Percentiles rank a stretch among this genome's conserved stretches.
Conservation (phyloP, 768 basidiomycete species). For the Russula abietina region DNA sequence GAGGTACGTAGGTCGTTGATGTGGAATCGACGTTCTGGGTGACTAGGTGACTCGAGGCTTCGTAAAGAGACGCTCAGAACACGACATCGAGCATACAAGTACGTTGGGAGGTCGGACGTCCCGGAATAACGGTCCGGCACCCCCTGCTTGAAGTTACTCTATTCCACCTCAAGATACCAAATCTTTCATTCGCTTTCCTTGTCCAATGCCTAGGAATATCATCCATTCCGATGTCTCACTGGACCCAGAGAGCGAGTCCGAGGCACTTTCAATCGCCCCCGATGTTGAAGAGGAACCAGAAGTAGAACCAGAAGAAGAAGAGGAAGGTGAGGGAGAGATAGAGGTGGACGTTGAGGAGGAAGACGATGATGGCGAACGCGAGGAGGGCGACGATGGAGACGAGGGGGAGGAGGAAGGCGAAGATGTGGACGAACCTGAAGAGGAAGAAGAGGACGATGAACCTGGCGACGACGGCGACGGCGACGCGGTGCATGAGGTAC, state of each 20-base stretch:
- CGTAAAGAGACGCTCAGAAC: no score
- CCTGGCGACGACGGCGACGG: conserved; percentile 20
- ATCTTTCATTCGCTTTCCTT: not conserved
- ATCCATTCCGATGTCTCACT: conserved; percentile 21
- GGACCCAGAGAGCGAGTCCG: conserved; percentile 23
- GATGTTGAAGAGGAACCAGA: conserved; percentile 38
- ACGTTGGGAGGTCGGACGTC: no score
- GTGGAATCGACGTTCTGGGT: no score
- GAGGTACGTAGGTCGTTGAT: no score
- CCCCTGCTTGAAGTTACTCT: no score
- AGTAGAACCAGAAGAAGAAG: conserved; percentile 33
- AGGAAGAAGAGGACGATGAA: conserved; percentile 24
- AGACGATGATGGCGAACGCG: conserved; percentile 23
- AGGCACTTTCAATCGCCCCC: conserved; percentile 22
- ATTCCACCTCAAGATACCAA: not conserved
- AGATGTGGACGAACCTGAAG: conserved; percentile 17
- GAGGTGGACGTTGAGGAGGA: conserved; percentile 39
- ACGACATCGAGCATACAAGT: no score
- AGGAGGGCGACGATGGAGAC: conserved; percentile 38
- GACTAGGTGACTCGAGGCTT: no score
- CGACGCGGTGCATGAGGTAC: conserved; percentile 27
- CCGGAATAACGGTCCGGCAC: no score
- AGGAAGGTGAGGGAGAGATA: conserved; percentile 31
- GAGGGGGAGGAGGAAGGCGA: conserved; percentile 22
- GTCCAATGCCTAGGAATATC: conserved; percentile 21